Conservation (phyloP, 2,329 filamentous ascomycete species). For the Phoma sp. region DNA sequence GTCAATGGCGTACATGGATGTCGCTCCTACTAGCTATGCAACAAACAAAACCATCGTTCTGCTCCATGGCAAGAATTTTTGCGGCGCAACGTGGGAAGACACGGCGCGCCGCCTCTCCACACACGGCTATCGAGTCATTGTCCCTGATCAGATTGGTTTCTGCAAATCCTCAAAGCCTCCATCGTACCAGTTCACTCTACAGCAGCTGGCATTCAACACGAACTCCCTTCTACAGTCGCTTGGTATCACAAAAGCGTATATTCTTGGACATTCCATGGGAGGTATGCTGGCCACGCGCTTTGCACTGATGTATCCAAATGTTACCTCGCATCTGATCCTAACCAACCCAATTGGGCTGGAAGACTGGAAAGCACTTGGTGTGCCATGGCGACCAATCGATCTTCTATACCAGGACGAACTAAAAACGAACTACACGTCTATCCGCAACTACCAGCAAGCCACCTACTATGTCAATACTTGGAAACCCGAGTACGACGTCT, state of each 20-base stretch:
- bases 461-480: constrained; percentile 50
- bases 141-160: constrained; percentile 63
- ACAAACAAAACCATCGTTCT: constrained; percentile 55
- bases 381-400: constrained; percentile 33
- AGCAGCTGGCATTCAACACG: constrained; percentile 61
- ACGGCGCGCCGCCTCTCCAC: constrained; percentile 54
- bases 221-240: constrained; percentile 55
- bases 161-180: constrained; percentile 63
- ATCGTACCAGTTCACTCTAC: constrained; percentile 60
- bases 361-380: constrained; percentile 54
- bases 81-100: constrained; percentile 59
- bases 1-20: constrained; percentile 64
- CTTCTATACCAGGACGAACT: constrained; percentile 25
- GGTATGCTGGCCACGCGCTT: constrained; percentile 62
- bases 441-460: constrained; percentile 37
- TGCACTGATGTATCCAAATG: constrained; percentile 57
- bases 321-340: constrained; percentile 54
- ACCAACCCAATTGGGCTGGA: constrained; percentile 62
- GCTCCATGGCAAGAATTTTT: constrained; percentile 65
- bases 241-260: constrained; percentile 52
- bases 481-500: constrained; percentile 59
- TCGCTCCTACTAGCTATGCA: constrained; percentile 48
- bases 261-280: constrained; percentile 63
- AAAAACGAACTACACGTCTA: constrained; percentile 31
- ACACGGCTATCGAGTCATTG: constrained; percentile 59